Evolutionary conservation across 2,329 filamentous ascomycete species (phyloP), one percentile per base, ranked within the genome.

Genomic region (Plectosphaerella sp.): DNA sequence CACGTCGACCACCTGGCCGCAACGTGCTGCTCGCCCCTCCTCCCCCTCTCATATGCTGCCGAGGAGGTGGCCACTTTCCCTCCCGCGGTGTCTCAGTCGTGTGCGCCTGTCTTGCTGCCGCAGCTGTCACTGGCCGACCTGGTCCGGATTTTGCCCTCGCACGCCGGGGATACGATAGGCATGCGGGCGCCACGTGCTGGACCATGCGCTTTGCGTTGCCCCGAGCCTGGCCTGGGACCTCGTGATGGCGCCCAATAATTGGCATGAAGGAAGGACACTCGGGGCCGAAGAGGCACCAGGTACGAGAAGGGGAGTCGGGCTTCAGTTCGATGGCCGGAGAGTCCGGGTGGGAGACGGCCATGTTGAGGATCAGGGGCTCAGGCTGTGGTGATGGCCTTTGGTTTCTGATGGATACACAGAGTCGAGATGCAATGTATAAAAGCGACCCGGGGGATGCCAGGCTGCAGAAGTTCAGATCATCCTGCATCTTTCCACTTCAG

Each of bases 241-340:
- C 53, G 60, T 59, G 57, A 54, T 59, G 60, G 59, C 60, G 55
- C 55, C 46, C 55, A 60, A 58, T 57, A 56, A 62, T 58, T 58
- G 49, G 54, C 50, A 49, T 39, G 37, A 48, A 42, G 24, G 9
- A 18, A 53, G 48, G 45, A 3, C 37, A 25, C 11, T n/a, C 20
- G 15, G 20, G 37, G 33, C 25, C 12, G n/a, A 6, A 15, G 47
- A 54, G 50, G 47, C 45, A 46, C 46, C 25, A 47, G 50, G 45
- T 48, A 52, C 49, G 51, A 37, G 39, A 9, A 52, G 47, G 56
- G 45, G 22, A 15, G 25, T n/a, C 39, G 35, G 43, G 42, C 28
- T 25, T 46, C 37, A 35, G 28, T 22, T 33, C 46, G 49, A 41
- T 42, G 33, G 52, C 25, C 11, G 37, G 14, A 37, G 24, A 25